phyloP scores from a whole-genome alignment of 495 filamentous ascomycete genomes.

The Hypomontagnella submonticulosa region DNA sequence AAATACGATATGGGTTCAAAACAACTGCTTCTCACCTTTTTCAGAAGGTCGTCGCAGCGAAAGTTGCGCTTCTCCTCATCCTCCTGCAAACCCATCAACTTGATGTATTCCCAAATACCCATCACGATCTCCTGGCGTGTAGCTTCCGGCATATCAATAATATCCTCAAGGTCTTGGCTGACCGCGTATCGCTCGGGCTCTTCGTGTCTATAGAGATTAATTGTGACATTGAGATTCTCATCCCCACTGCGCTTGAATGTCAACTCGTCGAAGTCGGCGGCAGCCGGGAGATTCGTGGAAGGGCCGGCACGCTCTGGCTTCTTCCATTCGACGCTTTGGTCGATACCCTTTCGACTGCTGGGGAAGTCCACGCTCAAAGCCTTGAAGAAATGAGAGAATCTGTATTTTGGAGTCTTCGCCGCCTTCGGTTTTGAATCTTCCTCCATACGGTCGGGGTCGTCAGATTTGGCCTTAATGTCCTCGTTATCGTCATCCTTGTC shows the following conservation, averaged over 20 bases:
- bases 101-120: constrained; percentile 95
- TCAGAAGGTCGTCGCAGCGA: constrained; percentile 84
- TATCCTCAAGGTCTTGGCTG: constrained; percentile 79
- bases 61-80: constrained; percentile 93
- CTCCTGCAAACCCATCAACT: constrained; percentile 84
- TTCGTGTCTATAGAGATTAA: constrained; percentile 89
- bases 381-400: constrained; percentile 97
- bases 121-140: constrained; percentile 86
- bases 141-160: constrained; percentile 88
- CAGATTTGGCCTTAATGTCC: constrained; percentile 51
- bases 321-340: constrained; percentile 57
- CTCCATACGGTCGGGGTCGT: constrained; percentile 67
- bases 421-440: constrained; percentile 61
- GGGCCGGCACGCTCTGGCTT: constrained; percentile 68
- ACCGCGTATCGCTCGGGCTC: constrained; percentile 84
- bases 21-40: constrained; percentile 66
- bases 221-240: constrained; percentile 89
- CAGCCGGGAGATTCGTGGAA: constrained; percentile 60
- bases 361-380: constrained; percentile 89
- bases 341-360: constrained; percentile 61
- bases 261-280: constrained; percentile 87
- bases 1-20: not conserved
- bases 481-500: constrained; percentile 71
- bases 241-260: constrained; percentile 92
- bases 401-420: constrained; percentile 60